Evolutionary conservation across 129 eudicot species (phyloP).

Genomic region (Flaveria brownii): DNA sequence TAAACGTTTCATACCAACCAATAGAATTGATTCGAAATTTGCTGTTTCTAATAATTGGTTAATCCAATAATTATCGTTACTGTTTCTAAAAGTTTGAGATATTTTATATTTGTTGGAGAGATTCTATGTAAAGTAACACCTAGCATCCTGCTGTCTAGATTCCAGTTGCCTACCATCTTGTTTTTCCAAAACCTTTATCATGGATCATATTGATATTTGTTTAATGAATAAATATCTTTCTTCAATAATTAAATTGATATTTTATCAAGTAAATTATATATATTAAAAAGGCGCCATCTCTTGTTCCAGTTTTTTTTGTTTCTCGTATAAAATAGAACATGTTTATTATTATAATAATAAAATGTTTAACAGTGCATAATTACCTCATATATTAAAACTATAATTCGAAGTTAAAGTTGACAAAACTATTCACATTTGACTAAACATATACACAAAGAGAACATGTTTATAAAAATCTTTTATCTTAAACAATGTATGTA

Average conservation of each 20-base stretch:
- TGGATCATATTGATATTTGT: not conserved
- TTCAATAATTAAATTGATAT: not conserved
- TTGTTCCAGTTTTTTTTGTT: not conserved
- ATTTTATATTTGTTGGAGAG: conserved; percentile 29
- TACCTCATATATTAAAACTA: not conserved
- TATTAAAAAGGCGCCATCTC: not conserved
- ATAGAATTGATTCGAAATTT: conserved; percentile 6
- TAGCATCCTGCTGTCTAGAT: conserved; percentile 43
- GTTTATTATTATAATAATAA: too few relatives aligned
- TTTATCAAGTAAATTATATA: not conserved
- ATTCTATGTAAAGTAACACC: conserved; percentile 35
- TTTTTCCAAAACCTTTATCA: not conserved
- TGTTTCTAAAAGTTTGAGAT: conserved; percentile 20
- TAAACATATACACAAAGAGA: not conserved
- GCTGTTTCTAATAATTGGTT: conserved; percentile 7
- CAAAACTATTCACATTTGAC: not conserved
- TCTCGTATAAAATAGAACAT: too few relatives aligned
- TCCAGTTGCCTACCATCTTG: conserved; percentile 33
- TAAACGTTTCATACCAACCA: conserved; percentile 3
- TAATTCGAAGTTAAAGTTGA: not conserved
- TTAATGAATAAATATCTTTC: not conserved
- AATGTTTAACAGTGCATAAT: not conserved
- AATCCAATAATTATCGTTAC: not conserved
- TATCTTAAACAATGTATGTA: not conserved
- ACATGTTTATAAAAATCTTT: not conserved